Percentiles rank a stretch among this genome's conserved stretches.
These are phyloP conservation scores for Saccharum spontaneum DNA, from an alignment of 176 grass and related monocot genomes.

Conservation along the genomic window DNA sequence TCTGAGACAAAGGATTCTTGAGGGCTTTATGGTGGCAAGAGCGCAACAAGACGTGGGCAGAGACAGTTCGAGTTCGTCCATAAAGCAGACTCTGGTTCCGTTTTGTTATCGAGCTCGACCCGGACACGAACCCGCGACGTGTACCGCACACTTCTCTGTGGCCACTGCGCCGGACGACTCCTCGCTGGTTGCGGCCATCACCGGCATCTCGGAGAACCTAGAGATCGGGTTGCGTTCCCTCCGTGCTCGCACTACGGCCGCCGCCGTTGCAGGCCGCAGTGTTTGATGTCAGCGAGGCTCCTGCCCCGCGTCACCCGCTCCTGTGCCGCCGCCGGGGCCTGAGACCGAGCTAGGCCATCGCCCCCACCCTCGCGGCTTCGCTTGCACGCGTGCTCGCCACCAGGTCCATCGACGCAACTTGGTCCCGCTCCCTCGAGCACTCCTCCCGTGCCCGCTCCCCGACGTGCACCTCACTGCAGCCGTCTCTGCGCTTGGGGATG, in stretches of 20 bases:
- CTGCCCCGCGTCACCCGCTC: slow-evolving; percentile 40
- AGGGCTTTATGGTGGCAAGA: no score
- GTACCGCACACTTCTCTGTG: no score
- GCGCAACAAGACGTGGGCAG: no score
- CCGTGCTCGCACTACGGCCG: not conserved
- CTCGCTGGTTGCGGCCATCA: no score
- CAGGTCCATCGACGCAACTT: slow-evolving; percentile 15
- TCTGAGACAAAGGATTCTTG: no score
- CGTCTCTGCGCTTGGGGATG: slow-evolving; percentile 27
- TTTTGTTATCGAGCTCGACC: no score
- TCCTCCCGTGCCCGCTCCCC: slow-evolving; percentile 35
- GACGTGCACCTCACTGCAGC: slow-evolving; percentile 41
- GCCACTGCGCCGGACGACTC: no score
- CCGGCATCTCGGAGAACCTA: no score
- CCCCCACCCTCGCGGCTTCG: slow-evolving; percentile 9
- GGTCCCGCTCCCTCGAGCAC: slow-evolving; percentile 28
- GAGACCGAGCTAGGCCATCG: not conserved
- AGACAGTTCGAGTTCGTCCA: no score
- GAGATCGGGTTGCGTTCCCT: no score
- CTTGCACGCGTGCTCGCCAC: slow-evolving; percentile 19
- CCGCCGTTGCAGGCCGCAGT: not conserved
- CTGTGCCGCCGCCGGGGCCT: not conserved
- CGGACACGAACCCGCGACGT: no score
- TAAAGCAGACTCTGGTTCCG: no score
- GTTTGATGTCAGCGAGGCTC: slow-evolving; percentile 39